Base-by-base conservation (phyloP, 2,329 filamentous ascomycete genomes). In the Fusarium drepaniforme region DNA sequence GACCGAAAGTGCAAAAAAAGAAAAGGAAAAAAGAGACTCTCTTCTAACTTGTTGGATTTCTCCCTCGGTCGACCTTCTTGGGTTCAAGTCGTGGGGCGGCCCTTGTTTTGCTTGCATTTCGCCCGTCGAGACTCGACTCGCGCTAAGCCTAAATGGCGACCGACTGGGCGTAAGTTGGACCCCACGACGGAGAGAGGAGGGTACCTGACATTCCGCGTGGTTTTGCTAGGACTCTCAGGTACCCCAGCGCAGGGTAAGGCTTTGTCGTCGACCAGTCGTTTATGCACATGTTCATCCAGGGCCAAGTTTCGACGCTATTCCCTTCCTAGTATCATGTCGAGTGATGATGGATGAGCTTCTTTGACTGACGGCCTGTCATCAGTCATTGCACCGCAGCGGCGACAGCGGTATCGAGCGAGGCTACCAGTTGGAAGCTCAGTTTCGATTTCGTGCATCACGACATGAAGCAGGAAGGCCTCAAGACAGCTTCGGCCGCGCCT, bases 91-190 rank as follows among this genome's bases (percentile, higher is more conserved):
- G 60, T 72, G 67, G 66, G 66, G 68, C 69, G 66, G 68, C 69
- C 58, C 18, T 53, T 63, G 28, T 44, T 59, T 59, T 66, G 58
- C 44, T 49, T 49, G 44, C 58, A 59, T 30, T 64, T 64, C 59
- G 58, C 69, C 35, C 11, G 37, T 64, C 46, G 60, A 68, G 56
- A 53, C 44, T 25, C 18, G 40, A 25, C 28, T 12, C 11, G 18
- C 78, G 74, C 78, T 79, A 79, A 74, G 46, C 78, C 77, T 42
- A 71, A 78, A 71, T 25, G 75, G 78, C 68, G 72, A 79, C 77
- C 77, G 77, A 79, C 67, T 69, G 73, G 68, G 64, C 65, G 49
- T 25, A 35, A 42, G 59, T 49, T 16, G 58, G 58, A 46, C 38
- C 18, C 44, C 30, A 16, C 35, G 44, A 37, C 30, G 30, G 30